Evolutionary conservation across 148 eudicot species (phyloP), one percentile per base, ranked within the genome.

Genomic region (Fagopyrum esculentum): DNA sequence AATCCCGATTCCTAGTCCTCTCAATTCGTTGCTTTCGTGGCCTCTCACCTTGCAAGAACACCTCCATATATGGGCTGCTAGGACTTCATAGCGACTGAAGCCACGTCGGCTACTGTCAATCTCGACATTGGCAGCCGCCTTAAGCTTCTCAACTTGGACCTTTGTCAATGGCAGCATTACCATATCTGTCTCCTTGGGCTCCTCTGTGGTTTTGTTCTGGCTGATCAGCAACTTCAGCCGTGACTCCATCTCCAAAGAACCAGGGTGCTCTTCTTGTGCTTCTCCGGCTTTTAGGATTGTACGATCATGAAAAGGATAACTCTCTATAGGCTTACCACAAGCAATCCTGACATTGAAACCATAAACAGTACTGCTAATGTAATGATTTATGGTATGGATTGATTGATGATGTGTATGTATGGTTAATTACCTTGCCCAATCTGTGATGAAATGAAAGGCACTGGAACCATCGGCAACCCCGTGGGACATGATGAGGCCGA

Each of bases 21-120:
- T 83, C 15, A 35, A 66, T 69, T 85, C 85, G 8, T 81, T 74
- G 17, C 3, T 5, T 5, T 45, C 22, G 45, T 73, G 85, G 10
- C 71, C 78, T 1, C 92, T 81, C 12, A 85, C 88, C 78, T 82
- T 81, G 73, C 81, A 81, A 1, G 77, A 66, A 22, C 71, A 81
- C 74, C 81, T 83, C 85, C 92, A 86, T n/a, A 80, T 40, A 75
- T 88, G 89, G 9, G 78, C 88, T 5, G 83, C 56, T 6, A 88
- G 44, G 9, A 78, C 78, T 71, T 88, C 92, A 57, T 79, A 88
- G 46, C 71, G 71, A 40, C 71, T 66, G 17, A 35, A 66, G 71
- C 87, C 79, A 29, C 76, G 80, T 49, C 56, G 82, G 2, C 80
- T 77, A 46, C 73, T 81, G 4, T 69, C 26, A 1, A 17, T 40